Conservation (phyloP, 257 asterid genomes). For the Forsythia viridissima region DNA sequence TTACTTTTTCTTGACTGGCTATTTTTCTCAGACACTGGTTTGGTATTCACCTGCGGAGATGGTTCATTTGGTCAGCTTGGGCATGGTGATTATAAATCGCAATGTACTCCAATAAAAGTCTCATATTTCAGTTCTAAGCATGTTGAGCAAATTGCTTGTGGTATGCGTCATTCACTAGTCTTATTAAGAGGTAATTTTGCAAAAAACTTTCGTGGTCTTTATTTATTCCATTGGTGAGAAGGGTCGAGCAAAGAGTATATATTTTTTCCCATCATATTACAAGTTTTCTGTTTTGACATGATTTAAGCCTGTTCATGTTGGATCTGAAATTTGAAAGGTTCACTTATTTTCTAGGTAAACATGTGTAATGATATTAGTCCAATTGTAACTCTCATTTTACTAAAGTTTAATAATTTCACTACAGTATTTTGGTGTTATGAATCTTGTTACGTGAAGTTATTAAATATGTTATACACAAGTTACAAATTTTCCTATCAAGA, state of each 20-base stretch:
- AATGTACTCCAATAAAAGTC: constrained; percentile 51
- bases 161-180: constrained; percentile 88
- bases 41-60: constrained; percentile 86
- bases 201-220: neutral
- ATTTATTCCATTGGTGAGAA: constrained; percentile 9
- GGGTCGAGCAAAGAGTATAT: neutral
- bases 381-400: too few species aligned
- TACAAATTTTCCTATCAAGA: too few species aligned
- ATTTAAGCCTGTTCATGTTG: neutral
- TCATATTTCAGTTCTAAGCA: constrained; percentile 45
- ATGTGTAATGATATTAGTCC: too few species aligned
- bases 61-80: constrained; percentile 95
- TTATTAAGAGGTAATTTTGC: constrained; percentile 60
- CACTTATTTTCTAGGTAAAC: neutral
- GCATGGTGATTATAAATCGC: constrained; percentile 61
- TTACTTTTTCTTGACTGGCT: neutral
- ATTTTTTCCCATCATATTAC: neutral
- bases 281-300: neutral
- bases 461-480: too few species aligned
- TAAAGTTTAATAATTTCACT: too few species aligned
- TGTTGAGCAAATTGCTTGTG: constrained; percentile 78
- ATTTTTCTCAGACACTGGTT: constrained; percentile 56
- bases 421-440: too few species aligned
- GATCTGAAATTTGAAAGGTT: neutral
- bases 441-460: too few species aligned